phyloP scores from a whole-genome alignment of 2,329 filamentous ascomycete species.

The Trichoderma koningiopsis region DNA sequence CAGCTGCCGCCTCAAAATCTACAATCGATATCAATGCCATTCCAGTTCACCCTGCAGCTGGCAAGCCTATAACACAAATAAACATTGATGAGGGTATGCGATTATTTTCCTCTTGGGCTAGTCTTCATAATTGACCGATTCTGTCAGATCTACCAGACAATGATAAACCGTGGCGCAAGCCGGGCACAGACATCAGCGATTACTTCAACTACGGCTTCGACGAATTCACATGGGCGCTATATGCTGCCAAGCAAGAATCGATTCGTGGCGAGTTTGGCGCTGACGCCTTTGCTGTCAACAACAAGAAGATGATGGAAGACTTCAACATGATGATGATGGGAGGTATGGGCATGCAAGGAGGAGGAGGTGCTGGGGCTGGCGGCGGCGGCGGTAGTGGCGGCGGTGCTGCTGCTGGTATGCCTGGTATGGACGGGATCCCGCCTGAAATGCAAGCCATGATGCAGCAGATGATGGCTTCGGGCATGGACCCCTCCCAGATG shows the following conservation, averaged over 20 bases:
- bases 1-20: slow-evolving; percentile 72
- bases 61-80: slow-evolving; percentile 77
- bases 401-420: slow-evolving; percentile 45
- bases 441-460: slow-evolving; percentile 70
- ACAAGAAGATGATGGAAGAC: slow-evolving; percentile 79
- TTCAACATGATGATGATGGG: slow-evolving; percentile 71
- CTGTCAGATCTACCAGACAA: slow-evolving; percentile 67
- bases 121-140: slow-evolving; percentile 11
- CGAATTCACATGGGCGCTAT: slow-evolving; percentile 96
- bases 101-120: background rate
- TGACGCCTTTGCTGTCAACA: slow-evolving; percentile 61
- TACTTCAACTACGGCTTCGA: slow-evolving; percentile 99
- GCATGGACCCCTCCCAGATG: slow-evolving; percentile 68
- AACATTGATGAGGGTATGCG: slow-evolving; percentile 68
- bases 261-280: slow-evolving; percentile 76
- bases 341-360: slow-evolving; percentile 49
- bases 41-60: slow-evolving; percentile 74
- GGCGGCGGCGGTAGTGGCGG: slow-evolving; percentile 34
- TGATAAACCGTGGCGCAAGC: slow-evolving; percentile 93
- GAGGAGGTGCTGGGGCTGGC: slow-evolving; percentile 37
- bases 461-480: slow-evolving; percentile 69
- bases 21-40: slow-evolving; percentile 83
- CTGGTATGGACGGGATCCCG: slow-evolving; percentile 64
- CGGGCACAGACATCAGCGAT: slow-evolving; percentile 90
- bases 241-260: slow-evolving; percentile 83